A percentile compares a stretch with the other conserved stretches of the same genome.
These are phyloP conservation scores for Hemileia vastatrix DNA, from an alignment of 1,284 basidiomycete species.

Conservation along the genomic window DNA sequence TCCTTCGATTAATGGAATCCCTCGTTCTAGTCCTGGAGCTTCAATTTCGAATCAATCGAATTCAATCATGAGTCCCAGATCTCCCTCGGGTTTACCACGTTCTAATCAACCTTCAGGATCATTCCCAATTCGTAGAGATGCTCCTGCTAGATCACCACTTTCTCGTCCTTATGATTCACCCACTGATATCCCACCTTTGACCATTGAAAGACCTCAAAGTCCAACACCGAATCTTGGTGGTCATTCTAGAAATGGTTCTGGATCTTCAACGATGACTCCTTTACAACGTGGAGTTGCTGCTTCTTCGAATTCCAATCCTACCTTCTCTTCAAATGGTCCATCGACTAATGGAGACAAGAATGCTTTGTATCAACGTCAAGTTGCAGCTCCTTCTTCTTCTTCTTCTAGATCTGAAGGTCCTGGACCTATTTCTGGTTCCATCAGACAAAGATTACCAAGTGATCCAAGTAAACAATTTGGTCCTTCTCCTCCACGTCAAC, in stretches of 20 bases:
- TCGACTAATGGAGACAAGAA: neutral
- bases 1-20: too few relatives aligned
- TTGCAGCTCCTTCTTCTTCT: neutral
- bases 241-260: neutral
- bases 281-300: neutral
- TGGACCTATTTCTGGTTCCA: neutral
- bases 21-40: too few relatives aligned
- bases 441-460: neutral
- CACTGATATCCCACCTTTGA: neutral
- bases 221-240: neutral
- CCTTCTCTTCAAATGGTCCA: neutral
- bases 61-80: too few relatives aligned
- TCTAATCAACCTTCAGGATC: too few relatives aligned
- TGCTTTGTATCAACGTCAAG: neutral
- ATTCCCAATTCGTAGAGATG: neutral
- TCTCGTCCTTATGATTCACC: neutral
- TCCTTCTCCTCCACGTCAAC: neutral
- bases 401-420: neutral
- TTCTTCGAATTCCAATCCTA: neutral
- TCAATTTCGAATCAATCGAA: too few relatives aligned
- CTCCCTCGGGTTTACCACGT: too few relatives aligned
- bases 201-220: neutral
- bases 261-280: neutral
- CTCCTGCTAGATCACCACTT: neutral
- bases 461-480: neutral